These are phyloP conservation scores for Mrakia frigida DNA, from an alignment of 768 basidiomycete species.

Conservation along the genomic window DNA sequence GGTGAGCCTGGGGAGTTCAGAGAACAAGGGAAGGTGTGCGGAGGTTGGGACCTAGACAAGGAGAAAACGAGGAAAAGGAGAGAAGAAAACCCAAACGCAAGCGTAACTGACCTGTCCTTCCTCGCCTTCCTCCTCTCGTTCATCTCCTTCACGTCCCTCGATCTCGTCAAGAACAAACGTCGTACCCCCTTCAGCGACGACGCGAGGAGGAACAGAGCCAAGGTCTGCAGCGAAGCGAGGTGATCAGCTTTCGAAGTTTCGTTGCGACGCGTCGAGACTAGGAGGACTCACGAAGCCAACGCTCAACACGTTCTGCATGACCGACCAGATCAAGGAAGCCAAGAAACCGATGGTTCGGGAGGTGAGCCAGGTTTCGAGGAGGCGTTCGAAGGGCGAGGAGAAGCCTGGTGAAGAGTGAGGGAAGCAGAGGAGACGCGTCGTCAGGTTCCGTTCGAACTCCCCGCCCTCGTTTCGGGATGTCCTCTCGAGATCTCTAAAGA, in stretches of 20 bases:
- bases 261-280: no score
- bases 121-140: neutral
- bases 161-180: neutral
- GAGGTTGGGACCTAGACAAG: neutral
- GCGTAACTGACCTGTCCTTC: neutral
- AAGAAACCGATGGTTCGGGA: neutral
- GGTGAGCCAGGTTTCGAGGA: slow-evolving; percentile 2
- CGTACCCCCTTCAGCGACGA: neutral
- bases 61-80: neutral
- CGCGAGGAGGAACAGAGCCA: neutral
- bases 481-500: neutral
- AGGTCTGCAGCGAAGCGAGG: neutral
- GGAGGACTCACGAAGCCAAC: neutral
- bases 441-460: no score
- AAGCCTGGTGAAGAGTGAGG: neutral
- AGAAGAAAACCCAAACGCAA: neutral
- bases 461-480: no score
- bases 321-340: neutral
- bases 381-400: neutral
- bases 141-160: neutral
- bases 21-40: neutral
- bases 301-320: neutral
- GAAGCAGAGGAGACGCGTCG: neutral
- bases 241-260: neutral
- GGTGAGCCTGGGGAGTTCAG: neutral